Conservation (phyloP, 2,329 filamentous ascomycete genomes). For the Penicillium sclerotigenum region DNA sequence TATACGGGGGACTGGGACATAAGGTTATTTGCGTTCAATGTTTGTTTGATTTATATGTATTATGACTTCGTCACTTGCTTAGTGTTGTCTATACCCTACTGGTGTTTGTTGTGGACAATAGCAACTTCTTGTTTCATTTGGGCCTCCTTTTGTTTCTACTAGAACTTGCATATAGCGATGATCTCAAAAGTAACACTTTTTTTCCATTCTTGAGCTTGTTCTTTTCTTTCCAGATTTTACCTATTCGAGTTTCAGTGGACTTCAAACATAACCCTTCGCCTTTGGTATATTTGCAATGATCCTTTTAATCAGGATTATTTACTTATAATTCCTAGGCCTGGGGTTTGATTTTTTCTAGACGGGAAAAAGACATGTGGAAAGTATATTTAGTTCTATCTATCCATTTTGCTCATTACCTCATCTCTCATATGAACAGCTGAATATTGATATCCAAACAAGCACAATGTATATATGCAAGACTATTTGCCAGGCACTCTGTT, state of each 20-base stretch:
- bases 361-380: background rate
- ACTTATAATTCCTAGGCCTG: too few species aligned
- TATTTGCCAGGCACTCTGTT: constrained; percentile 17
- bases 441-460: background rate
- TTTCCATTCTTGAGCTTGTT: background rate
- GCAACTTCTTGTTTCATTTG: constrained; percentile 1
- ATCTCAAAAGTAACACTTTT: background rate
- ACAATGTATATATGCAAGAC: background rate
- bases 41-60: constrained; percentile 18
- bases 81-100: constrained; percentile 23
- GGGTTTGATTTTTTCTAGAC: too few species aligned
- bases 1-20: constrained; percentile 12
- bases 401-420: background rate
- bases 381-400: background rate
- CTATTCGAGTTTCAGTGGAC: background rate
- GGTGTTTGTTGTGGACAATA: constrained; percentile 7
- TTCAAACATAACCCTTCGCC: too few species aligned
- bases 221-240: background rate
- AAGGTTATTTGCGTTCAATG: constrained; percentile 2
- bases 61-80: constrained; percentile 18
- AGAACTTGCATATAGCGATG: background rate
- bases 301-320: too few species aligned
- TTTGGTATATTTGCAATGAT: too few species aligned
- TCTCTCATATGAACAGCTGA: background rate
- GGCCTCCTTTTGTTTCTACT: background rate